phyloP scores from a whole-genome alignment of 345 rosid genomes.

The Salix koriyanagi region DNA sequence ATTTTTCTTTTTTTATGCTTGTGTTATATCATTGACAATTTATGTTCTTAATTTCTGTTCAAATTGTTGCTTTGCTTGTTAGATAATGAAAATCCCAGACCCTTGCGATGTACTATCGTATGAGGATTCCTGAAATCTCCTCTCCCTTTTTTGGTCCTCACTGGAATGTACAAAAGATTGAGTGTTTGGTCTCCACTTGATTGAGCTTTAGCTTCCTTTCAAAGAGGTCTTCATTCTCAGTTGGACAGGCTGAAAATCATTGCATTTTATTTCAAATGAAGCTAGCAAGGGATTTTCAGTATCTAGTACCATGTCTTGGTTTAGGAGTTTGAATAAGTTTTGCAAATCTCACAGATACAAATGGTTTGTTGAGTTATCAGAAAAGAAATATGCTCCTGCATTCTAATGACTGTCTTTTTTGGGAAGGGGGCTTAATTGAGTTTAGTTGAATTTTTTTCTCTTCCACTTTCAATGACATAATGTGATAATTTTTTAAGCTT shows the following conservation, averaged over 20 bases:
- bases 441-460: too few species aligned
- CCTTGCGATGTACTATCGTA: too few species aligned
- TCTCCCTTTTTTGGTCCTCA: too few species aligned
- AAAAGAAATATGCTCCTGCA: background rate
- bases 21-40: background rate
- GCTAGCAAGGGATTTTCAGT: background rate
- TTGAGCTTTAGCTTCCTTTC: too few species aligned
- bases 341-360: background rate
- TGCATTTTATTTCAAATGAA: background rate
- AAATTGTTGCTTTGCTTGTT: background rate
- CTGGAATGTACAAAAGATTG: too few species aligned
- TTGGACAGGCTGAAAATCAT: too few species aligned
- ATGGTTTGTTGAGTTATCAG: background rate
- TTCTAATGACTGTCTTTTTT: background rate
- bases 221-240: too few species aligned
- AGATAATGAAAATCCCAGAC: background rate
- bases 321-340: background rate
- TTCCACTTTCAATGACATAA: too few species aligned
- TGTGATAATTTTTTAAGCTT: too few species aligned
- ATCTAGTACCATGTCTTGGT: background rate
- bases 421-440: too few species aligned
- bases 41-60: background rate
- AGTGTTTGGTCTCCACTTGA: too few species aligned
- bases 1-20: slow-evolving; percentile 10
- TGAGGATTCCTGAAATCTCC: too few species aligned